Base-by-base conservation (phyloP, 108 stramenopile species). In the Skeletonema marinoi region DNA sequence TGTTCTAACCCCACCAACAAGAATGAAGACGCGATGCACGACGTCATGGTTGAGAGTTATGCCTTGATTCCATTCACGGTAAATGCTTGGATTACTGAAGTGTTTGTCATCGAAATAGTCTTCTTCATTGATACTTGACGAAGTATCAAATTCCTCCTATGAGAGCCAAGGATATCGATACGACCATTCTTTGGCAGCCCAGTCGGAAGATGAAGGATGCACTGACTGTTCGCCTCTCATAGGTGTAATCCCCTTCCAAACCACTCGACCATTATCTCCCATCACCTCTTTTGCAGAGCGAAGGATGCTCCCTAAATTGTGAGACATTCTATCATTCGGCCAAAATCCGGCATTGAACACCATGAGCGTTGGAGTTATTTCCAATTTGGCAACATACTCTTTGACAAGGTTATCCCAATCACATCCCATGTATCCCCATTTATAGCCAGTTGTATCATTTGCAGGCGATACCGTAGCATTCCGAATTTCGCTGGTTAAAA, bases 131-230 rank as follows among this genome's bases (percentile, higher is more conserved):
- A 63, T 63, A 16, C 33, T 32, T 10, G 10, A 41, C 21, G 33
- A 32, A 31, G 31, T 31, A 63, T 31, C 13, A 63, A 63, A 63
- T 30, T 4, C 62, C 62, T 63, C 13, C 16, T 63, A 63, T 35
- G 32, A 32, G 13, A 63, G 62, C 32, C n/a, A 63, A 6, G 62
- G 62, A 63, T 32, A 16, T 4, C 62, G 62, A 32, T 35, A 63
- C 13, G 62, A 63, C 62, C 62, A 63, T 6, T 63, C 62, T 32
- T 63, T 63, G 32, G 62, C 62, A 32, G 62, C 62, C n/a, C 13
- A n/a, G 32, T 63, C 62, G 3, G 62, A 11, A 1, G 62, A 31
- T 12, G 62, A 63, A 2, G 19, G 31, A n/a, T 30, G 13, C 33
- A 32, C 62, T 13, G 17, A 10, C 3, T 14, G 62, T n/a, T 35